Evolutionary conservation across 148 eudicot species (phyloP).

Genomic region (Rhododendron ovatum): DNA sequence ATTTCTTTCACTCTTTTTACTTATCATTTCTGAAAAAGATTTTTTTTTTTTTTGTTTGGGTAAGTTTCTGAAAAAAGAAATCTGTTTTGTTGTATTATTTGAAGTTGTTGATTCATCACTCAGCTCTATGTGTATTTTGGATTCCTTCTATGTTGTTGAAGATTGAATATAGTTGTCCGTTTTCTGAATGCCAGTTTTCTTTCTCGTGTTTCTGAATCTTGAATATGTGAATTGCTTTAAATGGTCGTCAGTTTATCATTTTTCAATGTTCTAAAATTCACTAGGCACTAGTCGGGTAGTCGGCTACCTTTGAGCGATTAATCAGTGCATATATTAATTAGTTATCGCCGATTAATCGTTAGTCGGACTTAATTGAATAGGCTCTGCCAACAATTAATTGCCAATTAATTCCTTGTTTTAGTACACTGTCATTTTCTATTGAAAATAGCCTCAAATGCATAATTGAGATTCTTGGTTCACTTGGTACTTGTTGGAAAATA

Average conservation of each 20-base stretch:
- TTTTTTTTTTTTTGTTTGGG: too few species aligned
- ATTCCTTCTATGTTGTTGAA: neutral
- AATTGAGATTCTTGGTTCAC: neutral
- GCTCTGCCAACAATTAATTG: too few species aligned
- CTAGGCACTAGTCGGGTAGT: too few species aligned
- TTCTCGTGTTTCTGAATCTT: neutral
- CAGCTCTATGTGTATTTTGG: constrained; percentile 14
- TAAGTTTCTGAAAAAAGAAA: too few species aligned
- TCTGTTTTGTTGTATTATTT: neutral
- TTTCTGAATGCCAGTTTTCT: neutral
- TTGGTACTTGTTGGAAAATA: neutral
- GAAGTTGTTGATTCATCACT: constrained; percentile 17
- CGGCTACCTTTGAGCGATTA: too few species aligned
- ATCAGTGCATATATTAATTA: too few species aligned
- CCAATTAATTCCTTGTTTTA: too few species aligned
- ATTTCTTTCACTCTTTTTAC: neutral
- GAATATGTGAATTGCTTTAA: neutral
- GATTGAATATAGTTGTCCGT: neutral
- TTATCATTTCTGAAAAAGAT: constrained; percentile 1
- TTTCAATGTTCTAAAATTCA: too few species aligned
- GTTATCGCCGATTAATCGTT: too few species aligned
- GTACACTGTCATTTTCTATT: neutral
- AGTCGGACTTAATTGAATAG: too few species aligned
- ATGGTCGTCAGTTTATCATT: neutral
- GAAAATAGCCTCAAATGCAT: neutral